phyloP scores from a whole-genome alignment of 179 eudicot genomes.

The Carnegiea gigantea region DNA sequence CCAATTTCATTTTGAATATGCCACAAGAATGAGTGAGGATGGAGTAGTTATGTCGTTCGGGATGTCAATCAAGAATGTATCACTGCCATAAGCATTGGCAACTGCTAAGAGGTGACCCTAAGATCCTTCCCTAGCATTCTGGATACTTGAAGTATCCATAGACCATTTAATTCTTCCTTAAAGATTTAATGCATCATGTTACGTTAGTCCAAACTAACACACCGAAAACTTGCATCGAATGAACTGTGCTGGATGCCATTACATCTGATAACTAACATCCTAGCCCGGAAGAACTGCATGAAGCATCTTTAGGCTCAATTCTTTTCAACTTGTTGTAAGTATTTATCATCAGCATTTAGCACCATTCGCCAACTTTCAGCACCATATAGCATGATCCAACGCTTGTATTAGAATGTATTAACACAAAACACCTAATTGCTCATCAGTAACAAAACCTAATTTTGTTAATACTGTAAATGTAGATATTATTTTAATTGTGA shows the following conservation, averaged over 20 bases:
- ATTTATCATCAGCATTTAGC: no score
- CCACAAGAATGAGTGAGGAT: conserved; percentile 1
- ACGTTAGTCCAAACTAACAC: not conserved
- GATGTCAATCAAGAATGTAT: not conserved
- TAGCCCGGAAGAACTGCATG: not conserved
- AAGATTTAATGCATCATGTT: not conserved
- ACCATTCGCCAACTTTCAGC: no score
- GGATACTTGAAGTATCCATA: not conserved
- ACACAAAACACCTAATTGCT: no score
- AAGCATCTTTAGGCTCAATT: not conserved
- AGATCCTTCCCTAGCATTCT: conserved; percentile 6
- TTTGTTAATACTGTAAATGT: no score
- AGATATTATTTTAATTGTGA: no score
- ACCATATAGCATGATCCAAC: no score
- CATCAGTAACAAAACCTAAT: no score
- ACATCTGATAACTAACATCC: not conserved
- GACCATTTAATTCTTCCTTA: not conserved
- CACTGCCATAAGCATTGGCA: not conserved
- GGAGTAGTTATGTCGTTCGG: not conserved
- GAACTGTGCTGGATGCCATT: not conserved
- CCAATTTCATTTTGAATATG: not conserved
- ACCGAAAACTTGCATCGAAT: not conserved
- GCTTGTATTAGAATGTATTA: no score
- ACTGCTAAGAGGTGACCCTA: not conserved
- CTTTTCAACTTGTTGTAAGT: no score